phyloP scores from a whole-genome alignment of 1,284 basidiomycete species.

The Irpex sp. region DNA sequence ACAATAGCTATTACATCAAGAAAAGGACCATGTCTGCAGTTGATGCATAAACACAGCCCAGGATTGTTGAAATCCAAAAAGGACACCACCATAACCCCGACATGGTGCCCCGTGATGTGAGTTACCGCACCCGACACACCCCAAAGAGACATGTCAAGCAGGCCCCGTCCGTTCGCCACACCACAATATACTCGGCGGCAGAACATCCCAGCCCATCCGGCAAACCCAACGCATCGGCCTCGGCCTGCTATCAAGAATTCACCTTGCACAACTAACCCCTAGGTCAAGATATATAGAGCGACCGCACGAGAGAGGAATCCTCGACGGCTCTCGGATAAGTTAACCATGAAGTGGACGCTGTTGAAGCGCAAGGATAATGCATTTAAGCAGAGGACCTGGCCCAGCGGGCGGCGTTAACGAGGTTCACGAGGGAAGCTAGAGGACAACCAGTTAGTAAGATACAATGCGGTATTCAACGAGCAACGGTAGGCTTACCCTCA shows the following conservation, averaged over 20 bases:
- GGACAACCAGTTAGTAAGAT: constrained; percentile 10
- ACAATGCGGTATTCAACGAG: constrained; percentile 16
- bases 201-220: constrained; percentile 11
- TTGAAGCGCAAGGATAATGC: constrained; percentile 74
- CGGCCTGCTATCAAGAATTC: constrained; percentile 19
- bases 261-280: constrained; percentile 33
- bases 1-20: constrained; percentile 1
- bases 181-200: background rate
- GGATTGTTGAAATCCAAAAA: constrained; percentile 35
- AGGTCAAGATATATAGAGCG: constrained; percentile 27
- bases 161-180: constrained; percentile 9
- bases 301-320: constrained; percentile 22
- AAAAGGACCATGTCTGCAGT: constrained; percentile 17
- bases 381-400: constrained; percentile 78
- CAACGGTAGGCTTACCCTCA: constrained; percentile 43
- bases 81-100: constrained; percentile 12
- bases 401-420: constrained; percentile 90
- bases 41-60: constrained; percentile 22
- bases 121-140: constrained; percentile 7
- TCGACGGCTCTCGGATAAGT: constrained; percentile 32
- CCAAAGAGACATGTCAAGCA: constrained; percentile 3
- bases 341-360: constrained; percentile 65
- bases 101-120: constrained; percentile 3
- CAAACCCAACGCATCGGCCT: constrained; percentile 2
- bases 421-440: constrained; percentile 74